Conservation (phyloP, 164 flowering plant species). For the Sedum album region DNA sequence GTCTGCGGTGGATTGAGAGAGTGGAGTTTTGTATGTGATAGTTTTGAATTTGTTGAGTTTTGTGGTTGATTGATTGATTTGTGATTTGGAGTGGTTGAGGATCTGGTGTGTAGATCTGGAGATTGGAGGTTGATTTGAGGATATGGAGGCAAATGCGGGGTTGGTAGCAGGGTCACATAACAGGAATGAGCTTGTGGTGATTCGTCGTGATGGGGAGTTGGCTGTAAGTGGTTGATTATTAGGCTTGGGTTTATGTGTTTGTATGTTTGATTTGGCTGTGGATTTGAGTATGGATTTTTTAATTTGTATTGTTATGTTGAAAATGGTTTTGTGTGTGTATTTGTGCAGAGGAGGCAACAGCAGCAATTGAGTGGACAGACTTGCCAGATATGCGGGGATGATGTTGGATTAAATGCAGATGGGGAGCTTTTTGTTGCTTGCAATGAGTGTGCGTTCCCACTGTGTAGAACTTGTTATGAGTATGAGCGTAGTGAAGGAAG, state of each 20-base stretch:
- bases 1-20: too few relatives aligned
- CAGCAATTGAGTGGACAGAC: conserved; percentile 69
- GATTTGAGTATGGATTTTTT: too few relatives aligned
- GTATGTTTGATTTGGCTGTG: too few relatives aligned
- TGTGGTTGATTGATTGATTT: too few relatives aligned
- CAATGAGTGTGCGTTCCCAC: conserved; percentile 96
- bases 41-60: too few relatives aligned
- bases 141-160: conserved; percentile 13
- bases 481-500: conserved; percentile 92
- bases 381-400: conserved; percentile 95
- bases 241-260: too few relatives aligned
- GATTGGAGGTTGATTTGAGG: background rate
- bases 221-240: background rate
- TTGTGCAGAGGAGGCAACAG: background rate
- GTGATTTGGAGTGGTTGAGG: too few relatives aligned
- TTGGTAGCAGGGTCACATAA: conserved; percentile 13
- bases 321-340: background rate
- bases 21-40: too few relatives aligned
- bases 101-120: background rate
- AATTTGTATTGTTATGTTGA: too few relatives aligned
- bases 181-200: conserved; percentile 12
- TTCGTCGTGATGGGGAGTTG: conserved; percentile 11
- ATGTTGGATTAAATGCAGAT: conserved; percentile 54
- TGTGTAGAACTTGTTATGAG: conserved; percentile 88
- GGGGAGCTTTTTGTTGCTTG: conserved; percentile 95